Evolutionary conservation across 2,329 filamentous ascomycete genomes (phyloP).

Genomic region (Ascochyta clinopodiicola): DNA sequence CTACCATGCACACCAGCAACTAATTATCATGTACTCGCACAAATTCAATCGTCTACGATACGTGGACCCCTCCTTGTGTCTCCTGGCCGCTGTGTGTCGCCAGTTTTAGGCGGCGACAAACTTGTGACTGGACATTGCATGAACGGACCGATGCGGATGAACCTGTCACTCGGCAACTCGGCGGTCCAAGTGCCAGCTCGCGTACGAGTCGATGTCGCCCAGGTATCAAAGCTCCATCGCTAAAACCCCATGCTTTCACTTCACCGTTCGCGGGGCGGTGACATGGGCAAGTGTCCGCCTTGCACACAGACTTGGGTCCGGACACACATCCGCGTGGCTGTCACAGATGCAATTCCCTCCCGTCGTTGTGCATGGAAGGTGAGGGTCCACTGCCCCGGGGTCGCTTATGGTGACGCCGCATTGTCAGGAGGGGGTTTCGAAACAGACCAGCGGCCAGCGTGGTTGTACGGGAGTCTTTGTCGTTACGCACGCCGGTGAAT

Average conservation of each 20-base stretch:
- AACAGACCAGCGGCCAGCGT: slow-evolving; percentile 1
- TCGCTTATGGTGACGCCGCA: slow-evolving; percentile 19
- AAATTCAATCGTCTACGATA: slow-evolving; percentile 17
- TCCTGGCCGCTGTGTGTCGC: slow-evolving; percentile 20
- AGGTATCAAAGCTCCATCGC: slow-evolving; percentile 21
- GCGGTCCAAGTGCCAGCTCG: slow-evolving; percentile 10
- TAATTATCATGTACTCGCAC: slow-evolving; percentile 12
- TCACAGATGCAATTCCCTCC: slow-evolving; percentile 3
- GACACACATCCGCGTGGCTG: slow-evolving; percentile 13
- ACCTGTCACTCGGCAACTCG: slow-evolving; percentile 19
- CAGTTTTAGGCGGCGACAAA: slow-evolving; percentile 4
- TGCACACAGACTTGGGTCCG: slow-evolving; percentile 9
- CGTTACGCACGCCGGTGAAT: slow-evolving; percentile 8
- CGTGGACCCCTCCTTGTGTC: slow-evolving; percentile 25
- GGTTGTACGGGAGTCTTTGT: background rate
- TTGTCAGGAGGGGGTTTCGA: slow-evolving; percentile 10
- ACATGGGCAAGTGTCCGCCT: slow-evolving; percentile 7
- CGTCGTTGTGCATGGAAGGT: slow-evolving; percentile 12
- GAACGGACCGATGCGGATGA: slow-evolving; percentile 16
- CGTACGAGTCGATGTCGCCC: slow-evolving; percentile 14
- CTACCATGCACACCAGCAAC: slow-evolving; percentile 18
- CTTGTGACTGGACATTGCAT: slow-evolving; percentile 6
- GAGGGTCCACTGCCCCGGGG: slow-evolving; percentile 1
- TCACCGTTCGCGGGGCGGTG: slow-evolving; percentile 12
- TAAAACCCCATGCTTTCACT: slow-evolving; percentile 12